Conservation (phyloP, 768 basidiomycete species). For the Lactarius vividus region DNA sequence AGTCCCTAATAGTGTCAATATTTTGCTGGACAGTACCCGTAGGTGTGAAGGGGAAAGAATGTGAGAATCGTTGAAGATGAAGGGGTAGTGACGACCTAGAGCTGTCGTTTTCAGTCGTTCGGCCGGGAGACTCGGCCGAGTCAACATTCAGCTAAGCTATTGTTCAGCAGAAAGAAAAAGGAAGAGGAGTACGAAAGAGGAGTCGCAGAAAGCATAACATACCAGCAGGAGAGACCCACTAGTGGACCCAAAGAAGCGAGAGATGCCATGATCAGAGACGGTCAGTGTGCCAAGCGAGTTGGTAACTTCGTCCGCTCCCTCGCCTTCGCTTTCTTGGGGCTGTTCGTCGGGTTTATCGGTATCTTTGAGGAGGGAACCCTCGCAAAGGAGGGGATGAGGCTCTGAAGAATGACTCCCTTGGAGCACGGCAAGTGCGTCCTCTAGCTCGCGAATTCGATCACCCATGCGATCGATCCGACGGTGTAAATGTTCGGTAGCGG, state of each 20-base stretch:
- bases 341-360: too few species aligned
- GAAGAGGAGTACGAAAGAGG: background rate
- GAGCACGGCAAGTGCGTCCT: constrained; percentile 62
- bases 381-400: constrained; percentile 56
- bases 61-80: constrained; percentile 30
- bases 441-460: constrained; percentile 64
- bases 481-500: constrained; percentile 64
- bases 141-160: constrained; percentile 18
- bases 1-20: constrained; percentile 30
- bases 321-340: too few species aligned
- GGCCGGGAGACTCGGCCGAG: constrained; percentile 19
- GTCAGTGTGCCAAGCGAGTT: too few species aligned
- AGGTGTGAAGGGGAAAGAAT: constrained; percentile 34
- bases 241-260: constrained; percentile 72
- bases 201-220: background rate
- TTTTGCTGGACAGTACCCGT: constrained; percentile 27
- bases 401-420: constrained; percentile 56
- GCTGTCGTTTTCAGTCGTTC: constrained; percentile 21
- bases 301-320: too few species aligned
- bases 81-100: constrained; percentile 27
- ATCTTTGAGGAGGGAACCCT: constrained; percentile 53
- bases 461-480: constrained; percentile 65
- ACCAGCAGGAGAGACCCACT: constrained; percentile 49
- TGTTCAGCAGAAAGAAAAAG: background rate
- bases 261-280: too few species aligned